Evolutionary conservation across 768 basidiomycete species (phyloP), one percentile per base, ranked within the genome.

Genomic region (Pholiota microspora): DNA sequence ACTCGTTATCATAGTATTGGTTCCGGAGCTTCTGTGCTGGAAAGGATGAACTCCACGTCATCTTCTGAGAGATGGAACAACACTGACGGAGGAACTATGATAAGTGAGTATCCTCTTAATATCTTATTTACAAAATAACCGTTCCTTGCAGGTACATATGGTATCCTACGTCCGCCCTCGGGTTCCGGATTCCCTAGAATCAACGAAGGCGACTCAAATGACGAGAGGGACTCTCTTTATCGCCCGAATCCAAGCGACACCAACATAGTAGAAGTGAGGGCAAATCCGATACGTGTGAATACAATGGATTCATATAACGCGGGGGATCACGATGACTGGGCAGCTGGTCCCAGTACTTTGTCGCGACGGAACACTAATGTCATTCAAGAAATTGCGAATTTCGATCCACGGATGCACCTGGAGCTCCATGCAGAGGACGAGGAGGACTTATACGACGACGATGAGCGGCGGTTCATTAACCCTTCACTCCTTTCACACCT

Each of bases 401-500:
- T 67, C 59, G 70, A 49, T 56, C 70, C 53, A 59, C 64, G n/a
- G 61, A 68, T 50, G 3, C 75, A 73, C 9, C 63, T 78, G 49
- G 74, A 73, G 40, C 58, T 76, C 31, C 77, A 79, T 46, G 77
- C 71, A 23, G 74, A 77, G 9, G 76, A 72, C 18, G 77, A 77
- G 4, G 77, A 77, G 4, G 79, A 79, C 23, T 73, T 69, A 34
- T 80, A 74, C 62, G 86, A 90, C 46, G 83, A 84, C 12, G 83
- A 88, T 52, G 84, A 83, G 49, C 79, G 79, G 59, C 80, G 86
- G n/a, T 97, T 93, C 65, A 85, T 98, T 69, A 92, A 95, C 66
- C 88, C 92, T 42, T 83, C 90, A 8, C 73, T 97, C 42, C 77
- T 98, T 45, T 89, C 86, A 21, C 89, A 98, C 69, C 80, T 97